phyloP scores from a whole-genome alignment of 139 green algal species.

The Coelastrella sp. region DNA sequence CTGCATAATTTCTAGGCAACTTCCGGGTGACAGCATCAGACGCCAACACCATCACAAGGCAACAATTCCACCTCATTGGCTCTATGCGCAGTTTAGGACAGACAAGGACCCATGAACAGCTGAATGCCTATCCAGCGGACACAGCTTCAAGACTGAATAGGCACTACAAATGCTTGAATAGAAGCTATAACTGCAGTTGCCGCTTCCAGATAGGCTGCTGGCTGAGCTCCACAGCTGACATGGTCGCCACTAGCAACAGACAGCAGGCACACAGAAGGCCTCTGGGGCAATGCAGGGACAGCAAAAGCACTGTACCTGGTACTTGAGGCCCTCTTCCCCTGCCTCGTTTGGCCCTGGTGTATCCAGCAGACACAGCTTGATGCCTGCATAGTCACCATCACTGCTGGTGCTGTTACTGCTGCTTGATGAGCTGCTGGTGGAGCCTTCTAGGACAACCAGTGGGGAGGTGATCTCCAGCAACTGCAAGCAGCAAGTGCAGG shows the following conservation, averaged over 20 bases:
- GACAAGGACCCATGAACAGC: too few relatives aligned
- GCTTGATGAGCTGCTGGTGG: background rate
- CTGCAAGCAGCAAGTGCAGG: background rate
- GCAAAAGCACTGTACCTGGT: constrained; percentile 51
- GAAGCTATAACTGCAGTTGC: too few relatives aligned
- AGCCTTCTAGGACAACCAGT: constrained; percentile 58
- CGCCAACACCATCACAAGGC: too few relatives aligned
- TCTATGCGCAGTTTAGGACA: too few relatives aligned
- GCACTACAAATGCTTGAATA: too few relatives aligned
- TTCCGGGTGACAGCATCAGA: too few relatives aligned
- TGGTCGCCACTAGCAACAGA: background rate
- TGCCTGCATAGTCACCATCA: background rate
- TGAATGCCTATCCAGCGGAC: too few relatives aligned
- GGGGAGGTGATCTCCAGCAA: constrained; percentile 59
- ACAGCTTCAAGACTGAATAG: too few relatives aligned
- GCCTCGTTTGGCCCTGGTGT: constrained; percentile 84
- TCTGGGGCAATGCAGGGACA: background rate
- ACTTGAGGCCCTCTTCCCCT: constrained; percentile 76
- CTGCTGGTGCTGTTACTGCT: background rate
- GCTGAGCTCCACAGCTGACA: background rate
- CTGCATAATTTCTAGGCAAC: too few relatives aligned
- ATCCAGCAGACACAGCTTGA: constrained; percentile 72
- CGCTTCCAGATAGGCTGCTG: too few relatives aligned
- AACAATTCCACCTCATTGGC: too few relatives aligned
- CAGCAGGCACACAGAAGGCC: background rate